Base-by-base conservation (phyloP, 1,284 basidiomycete species). In the Naganishia sp. region DNA sequence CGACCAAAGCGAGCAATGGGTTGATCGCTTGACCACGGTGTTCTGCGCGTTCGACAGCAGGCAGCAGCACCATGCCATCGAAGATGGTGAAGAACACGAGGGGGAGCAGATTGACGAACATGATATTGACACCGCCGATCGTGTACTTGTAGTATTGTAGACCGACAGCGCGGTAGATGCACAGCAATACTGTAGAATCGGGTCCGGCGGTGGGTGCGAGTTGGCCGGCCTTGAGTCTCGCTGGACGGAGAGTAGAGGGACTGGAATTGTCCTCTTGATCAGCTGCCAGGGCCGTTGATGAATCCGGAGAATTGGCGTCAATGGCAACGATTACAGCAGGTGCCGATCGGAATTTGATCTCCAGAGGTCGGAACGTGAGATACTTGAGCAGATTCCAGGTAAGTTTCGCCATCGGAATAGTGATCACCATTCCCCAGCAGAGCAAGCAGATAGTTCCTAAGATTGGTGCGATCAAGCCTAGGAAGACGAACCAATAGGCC, bases 81-180 rank as follows among this genome's bases (percentile, higher is more conserved):
- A 96, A 85, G 74, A 99, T 96, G 73, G 91, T 92, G 81, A 99
- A 93, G 78, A 96, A 92, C 10, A 99, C 93, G 62, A 98, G 80
- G 0, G 93, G 90, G 35, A 99, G 79, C 63, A 98, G 88, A 81
- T 99, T 97, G 82, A 99, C 86, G 79, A 99, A 99, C 70, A 99
- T 81, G 77, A 99, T 98, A 83, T 99, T 99, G 72, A 99, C 94
- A 31, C 96, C 96, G 28, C 95, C 94, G 54, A 99, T 86, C 2
- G 96, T 99, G 79, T 99, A 99, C 84, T 99, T 99, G 88, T 94
- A 98, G 81, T 97, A 99, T 79, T 96, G 86, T 72, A 87, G 81
- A 0, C 95, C 96, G 53, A 90, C 84, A 0, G 96, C 96, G 45
- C 88, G 87, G 79, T 99, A 99, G 1, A 90, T 95, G 81, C 96